Evolutionary conservation across 2,329 filamentous ascomycete genomes (phyloP), one percentile per base, ranked within the genome.

Genomic region (Bipolaris victoriae): DNA sequence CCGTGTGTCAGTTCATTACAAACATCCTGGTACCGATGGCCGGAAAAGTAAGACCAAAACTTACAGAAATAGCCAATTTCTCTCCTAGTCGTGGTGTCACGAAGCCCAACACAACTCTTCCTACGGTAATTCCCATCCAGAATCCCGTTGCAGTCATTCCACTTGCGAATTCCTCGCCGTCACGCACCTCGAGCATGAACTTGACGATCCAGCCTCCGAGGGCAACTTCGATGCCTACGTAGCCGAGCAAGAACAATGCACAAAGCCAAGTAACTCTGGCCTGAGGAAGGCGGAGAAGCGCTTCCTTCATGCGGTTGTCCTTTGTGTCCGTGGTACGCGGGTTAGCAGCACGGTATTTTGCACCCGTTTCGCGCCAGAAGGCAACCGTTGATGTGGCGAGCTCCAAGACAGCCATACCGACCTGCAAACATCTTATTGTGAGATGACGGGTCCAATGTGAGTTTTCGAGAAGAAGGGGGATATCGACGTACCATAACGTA

Each of bases 121-220:
- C 91, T 0, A 91, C 74, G 0, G 91, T 93, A 61, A 96, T 82
- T 0, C 91, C 92, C 41, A 91, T 83, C 92, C 92, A 96, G 77
- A 94, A 96, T 0, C 90, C 88, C 0, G 90, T 94, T 0, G 87
- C 88, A 0, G 86, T 87, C 78, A 95, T 86, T 2, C 91, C 91
- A 33, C 89, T 88, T 2, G 87, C 82, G 68, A 95, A 94, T 0
- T 86, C 79, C 22, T 81, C 83, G 3, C 88, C 90, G 36, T 88
- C 75, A 13, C 92, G 85, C 22, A 92, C 87, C 18, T 84, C 81
- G n/a, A 93, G 86, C 90, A 96, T 96, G 72, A 96, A 69, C 0
- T 88, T 88, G 47, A 91, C 88, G 61, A 96, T 88, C 91, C 91
- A 95, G 15, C 91, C 91, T 18, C 89, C 88, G 2, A 92, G 79